Evolutionary conservation across 2,329 filamentous ascomycete genomes (phyloP).

Genomic region (Botrytis deweyae): DNA sequence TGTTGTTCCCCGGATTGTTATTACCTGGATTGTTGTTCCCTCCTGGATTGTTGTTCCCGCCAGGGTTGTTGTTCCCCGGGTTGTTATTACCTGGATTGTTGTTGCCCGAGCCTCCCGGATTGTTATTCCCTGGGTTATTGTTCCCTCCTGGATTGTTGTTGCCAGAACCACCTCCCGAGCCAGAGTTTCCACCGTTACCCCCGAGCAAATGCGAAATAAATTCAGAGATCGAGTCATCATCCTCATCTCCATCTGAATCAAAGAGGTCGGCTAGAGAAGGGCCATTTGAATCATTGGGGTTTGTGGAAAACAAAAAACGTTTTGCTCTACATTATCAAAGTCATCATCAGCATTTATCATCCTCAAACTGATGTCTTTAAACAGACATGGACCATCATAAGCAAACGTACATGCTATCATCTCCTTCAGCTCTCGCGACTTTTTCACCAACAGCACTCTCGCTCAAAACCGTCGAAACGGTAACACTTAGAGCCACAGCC

Average conservation of each 20-base stretch:
- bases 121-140: background rate
- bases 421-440: background rate
- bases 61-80: background rate
- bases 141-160: background rate
- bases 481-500: slow-evolving; percentile 1
- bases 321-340: background rate
- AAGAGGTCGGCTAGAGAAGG: background rate
- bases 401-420: background rate
- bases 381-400: background rate
- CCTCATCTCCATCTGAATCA: background rate
- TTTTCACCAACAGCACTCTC: slow-evolving; percentile 2
- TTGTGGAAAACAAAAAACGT: background rate
- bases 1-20: background rate
- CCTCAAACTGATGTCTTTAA: background rate
- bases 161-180: background rate
- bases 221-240: background rate
- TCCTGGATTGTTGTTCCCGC: background rate
- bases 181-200: background rate
- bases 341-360: background rate
- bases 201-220: background rate
- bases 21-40: background rate
- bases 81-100: background rate
- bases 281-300: background rate
- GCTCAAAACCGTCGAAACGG: slow-evolving; percentile 2
- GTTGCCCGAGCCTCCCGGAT: background rate